A percentile compares a stretch with the other conserved stretches of the same genome.
These are phyloP conservation scores for Coemansia brasiliensis DNA, from an alignment of 192 early-diverging fungal species.

Conservation along the genomic window DNA sequence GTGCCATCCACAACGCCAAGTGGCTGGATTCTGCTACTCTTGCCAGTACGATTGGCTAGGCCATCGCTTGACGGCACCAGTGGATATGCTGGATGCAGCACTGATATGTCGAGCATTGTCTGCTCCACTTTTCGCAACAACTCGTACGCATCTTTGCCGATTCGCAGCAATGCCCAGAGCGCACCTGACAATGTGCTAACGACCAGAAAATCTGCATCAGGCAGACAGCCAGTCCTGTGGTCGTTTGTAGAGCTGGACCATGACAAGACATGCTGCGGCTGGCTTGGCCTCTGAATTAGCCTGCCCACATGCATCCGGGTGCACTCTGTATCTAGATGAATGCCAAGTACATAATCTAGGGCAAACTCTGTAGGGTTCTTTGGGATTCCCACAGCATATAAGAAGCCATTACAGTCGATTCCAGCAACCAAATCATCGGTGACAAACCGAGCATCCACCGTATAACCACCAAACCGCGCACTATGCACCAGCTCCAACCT, in stretches of 20 bases:
- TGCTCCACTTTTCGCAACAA: conserved; percentile 23
- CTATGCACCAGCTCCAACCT: conserved; percentile 19
- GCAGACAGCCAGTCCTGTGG: neutral
- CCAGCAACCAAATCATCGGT: conserved; percentile 22
- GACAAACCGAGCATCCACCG: conserved; percentile 36
- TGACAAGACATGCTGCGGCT: conserved; percentile 12
- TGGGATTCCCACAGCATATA: conserved; percentile 27
- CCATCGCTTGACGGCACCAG: conserved; percentile 9
- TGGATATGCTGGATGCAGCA: conserved; percentile 34
- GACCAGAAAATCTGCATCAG: conserved; percentile 6
- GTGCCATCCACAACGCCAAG: conserved; percentile 22
- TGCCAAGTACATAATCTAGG: conserved; percentile 25
- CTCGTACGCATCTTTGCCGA: conserved; percentile 21
- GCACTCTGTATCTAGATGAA: conserved; percentile 34
- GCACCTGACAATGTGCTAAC: conserved; percentile 26
- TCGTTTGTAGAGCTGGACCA: conserved; percentile 11
- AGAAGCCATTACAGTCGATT: conserved; percentile 22
- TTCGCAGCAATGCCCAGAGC: conserved; percentile 37
- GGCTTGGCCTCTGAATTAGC: conserved; percentile 9
- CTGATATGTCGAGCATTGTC: conserved; percentile 21
- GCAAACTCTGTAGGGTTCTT: conserved; percentile 29
- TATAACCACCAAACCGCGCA: conserved; percentile 30
- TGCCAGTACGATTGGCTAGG: conserved; percentile 13
- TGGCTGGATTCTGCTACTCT: conserved; percentile 1
- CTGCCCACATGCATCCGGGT: conserved; percentile 19